Percentiles rank a stretch among this genome's conserved stretches.
Evolutionary conservation across 768 basidiomycete genomes (phyloP).

Genomic region (Strobilomyces echinocephalus): DNA sequence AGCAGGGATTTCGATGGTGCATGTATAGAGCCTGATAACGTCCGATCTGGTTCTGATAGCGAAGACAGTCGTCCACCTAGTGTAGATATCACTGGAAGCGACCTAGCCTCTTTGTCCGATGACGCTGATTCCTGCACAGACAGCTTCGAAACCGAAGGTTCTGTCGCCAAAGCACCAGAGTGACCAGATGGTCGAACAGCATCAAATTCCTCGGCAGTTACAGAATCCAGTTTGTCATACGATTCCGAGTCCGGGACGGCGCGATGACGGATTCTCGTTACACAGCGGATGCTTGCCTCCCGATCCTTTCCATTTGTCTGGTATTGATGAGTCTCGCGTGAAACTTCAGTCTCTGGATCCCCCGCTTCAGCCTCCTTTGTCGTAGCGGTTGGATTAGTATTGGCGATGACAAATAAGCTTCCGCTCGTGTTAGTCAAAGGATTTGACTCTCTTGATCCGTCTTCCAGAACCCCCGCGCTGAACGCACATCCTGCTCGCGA

Average conservation of each 20-base stretch:
- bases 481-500: background rate
- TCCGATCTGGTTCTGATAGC: constrained; percentile 1
- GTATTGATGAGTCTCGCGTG: constrained; percentile 4
- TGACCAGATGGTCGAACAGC: background rate
- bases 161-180: background rate
- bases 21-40: constrained; percentile 13
- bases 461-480: background rate
- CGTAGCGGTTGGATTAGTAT: no score
- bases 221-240: background rate
- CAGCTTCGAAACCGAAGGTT: background rate
- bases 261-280: background rate
- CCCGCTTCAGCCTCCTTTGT: no score
- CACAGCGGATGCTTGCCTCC: background rate
- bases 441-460: no score
- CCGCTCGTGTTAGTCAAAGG: no score
- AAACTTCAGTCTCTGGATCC: background rate
- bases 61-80: background rate
- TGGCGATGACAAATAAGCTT: no score
- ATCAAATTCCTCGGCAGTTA: background rate
- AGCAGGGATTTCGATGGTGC: constrained; percentile 3
- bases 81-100: background rate
- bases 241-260: background rate
- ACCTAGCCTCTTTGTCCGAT: background rate
- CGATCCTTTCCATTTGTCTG: background rate
- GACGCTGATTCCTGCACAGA: background rate